phyloP scores from a whole-genome alignment of 345 rosid species.

The Populus pruinosa region DNA sequence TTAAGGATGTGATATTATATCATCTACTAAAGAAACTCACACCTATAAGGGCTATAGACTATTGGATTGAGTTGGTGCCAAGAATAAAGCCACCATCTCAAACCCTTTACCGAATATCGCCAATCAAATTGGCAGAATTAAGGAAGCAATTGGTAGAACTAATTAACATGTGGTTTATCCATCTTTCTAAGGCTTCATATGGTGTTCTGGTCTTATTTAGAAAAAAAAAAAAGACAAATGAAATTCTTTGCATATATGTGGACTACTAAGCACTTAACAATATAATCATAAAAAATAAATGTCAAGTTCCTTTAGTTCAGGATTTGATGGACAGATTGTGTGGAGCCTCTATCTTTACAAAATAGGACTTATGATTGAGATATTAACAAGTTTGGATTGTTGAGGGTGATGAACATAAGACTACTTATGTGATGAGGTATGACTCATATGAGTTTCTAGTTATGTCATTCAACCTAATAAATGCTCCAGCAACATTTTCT shows the following conservation, averaged over 20 bases:
- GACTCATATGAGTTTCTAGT: too few relatives aligned
- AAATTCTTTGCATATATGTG: neutral
- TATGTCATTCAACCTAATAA: too few relatives aligned
- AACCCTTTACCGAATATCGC: too few relatives aligned
- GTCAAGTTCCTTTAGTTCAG: too few relatives aligned
- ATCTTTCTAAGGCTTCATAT: neutral
- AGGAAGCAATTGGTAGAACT: neutral
- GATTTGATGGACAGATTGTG: neutral
- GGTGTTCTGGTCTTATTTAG: neutral
- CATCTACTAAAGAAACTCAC: neutral
- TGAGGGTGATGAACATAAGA: neutral
- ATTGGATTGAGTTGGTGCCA: neutral
- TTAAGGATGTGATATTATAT: neutral
- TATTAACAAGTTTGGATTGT: too few relatives aligned
- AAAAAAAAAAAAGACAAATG: neutral
- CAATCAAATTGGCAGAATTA: too few relatives aligned
- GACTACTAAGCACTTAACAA: neutral
- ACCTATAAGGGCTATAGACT: neutral
- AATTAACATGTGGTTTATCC: neutral
- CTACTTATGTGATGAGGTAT: neutral
- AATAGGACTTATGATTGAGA: neutral
- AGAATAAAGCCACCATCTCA: too few relatives aligned
- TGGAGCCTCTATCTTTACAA: neutral
- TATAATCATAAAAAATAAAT: neutral
- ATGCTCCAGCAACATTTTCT: too few relatives aligned